Evolutionary conservation across 2,329 filamentous ascomycete genomes (phyloP), one percentile per base, ranked within the genome.

Genomic region (Cercospora sp.): DNA sequence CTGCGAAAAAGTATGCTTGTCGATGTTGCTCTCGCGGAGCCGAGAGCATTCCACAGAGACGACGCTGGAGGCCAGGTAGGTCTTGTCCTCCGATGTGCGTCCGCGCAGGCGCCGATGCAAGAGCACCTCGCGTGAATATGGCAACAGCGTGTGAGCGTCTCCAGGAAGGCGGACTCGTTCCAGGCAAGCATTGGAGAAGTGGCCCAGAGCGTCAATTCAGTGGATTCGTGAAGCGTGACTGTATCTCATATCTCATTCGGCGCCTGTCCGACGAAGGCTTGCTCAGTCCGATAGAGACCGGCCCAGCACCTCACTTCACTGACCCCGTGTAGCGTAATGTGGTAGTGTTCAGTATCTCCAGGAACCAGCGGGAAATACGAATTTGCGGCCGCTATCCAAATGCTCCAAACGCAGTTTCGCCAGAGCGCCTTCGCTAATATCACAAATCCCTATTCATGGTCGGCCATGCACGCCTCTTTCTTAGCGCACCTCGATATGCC

Each of bases 371-470:
- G 23, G 23, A 55, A 23, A 55, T n/a, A 7, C 23, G 13, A 55
- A 55, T 26, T 26, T 18, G 30, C 30, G 28, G 16, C 36, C 51
- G 12, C n/a, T 5, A 64, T 64, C 20, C 51, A 64, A 42, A 48
- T 58, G 16, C 51, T 26, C 16, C 30, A 13, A 59, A 59, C 7
- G 55, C 55, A 13, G 16, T 58, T 23, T 61, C 66, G 60, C 60
- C 65, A 23, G 33, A 62, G 64, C 71, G 66, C 71, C 71, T 42
- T 65, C 69, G 71, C 71, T 72, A 68, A 71, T 28, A 18, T 40
- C 65, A 65, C 40, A 67, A 63, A 42, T 23, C 55, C 16, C 30
- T 48, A 26, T 28, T 26, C 20, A 28, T 20, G 5, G 0, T 7
- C 48, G 12, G n/a, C 13, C 13, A 16, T 26, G 20, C 20, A 8